Base-by-base conservation (phyloP, 805 yeast species). In the Candida michaelii region DNA sequence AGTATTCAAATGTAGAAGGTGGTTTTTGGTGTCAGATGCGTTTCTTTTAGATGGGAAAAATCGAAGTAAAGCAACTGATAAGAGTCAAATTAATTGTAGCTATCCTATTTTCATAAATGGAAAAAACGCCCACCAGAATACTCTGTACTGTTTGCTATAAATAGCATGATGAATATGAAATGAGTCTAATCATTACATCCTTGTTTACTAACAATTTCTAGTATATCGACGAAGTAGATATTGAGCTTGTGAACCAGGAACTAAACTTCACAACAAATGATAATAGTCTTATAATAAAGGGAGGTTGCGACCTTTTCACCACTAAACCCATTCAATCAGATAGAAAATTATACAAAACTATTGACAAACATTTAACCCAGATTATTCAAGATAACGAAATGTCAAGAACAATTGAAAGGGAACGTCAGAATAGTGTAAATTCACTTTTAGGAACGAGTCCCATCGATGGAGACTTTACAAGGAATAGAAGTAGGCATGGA, bases 321-420 rank as follows among this genome's bases (percentile, higher is more conserved):
- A 93, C 99, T 1, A 93, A 91, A 56, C 89, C 97, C 1, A 88
- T 90, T 17, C 88, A 93, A 1, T 76, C 91, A 1, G 99, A 93
- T 63, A 77, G 89, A 52, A 90, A 90, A 63, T 75, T 91, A 21
- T 89, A 86, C 70, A 88, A 89, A 62, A 81, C 90, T 0, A 81
- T 93, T 32, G 97, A 89, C 59, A 80, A 83, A 51, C 91, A 87
- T 55, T 73, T 88, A 44, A 85, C 83, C 46, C 76, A 71, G 41
- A 64, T 70, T 17, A 54, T 73, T 39, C 72, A 71, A 47, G 77
- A 73, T 46, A 68, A 69, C 42, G 71, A 70, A 46, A 54, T 68
- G 13, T 64, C 71, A 5, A 60, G 64, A 34, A 61, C 70, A 1
- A 49, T 66, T 23, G 74, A 66, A 38, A 53, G 64, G 23, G 73